Evolutionary conservation across 192 early-diverging fungal genomes (phyloP).

Genomic region (Coemansia sp.): DNA sequence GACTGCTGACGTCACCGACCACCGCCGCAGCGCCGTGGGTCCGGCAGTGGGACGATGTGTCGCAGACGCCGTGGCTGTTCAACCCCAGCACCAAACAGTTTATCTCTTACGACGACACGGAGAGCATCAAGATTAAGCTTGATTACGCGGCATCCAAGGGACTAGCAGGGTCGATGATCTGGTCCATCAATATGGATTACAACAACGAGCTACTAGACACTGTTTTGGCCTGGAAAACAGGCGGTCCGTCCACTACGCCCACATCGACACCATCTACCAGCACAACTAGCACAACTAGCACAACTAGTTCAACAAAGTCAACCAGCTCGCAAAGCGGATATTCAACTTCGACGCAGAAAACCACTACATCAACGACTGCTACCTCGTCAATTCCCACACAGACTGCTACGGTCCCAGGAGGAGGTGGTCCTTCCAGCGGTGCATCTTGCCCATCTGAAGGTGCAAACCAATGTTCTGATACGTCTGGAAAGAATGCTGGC

Average conservation of each 20-base stretch:
- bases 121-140: slow-evolving; percentile 64
- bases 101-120: slow-evolving; percentile 76
- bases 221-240: not conserved
- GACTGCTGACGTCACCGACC: slow-evolving; percentile 38
- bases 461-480: slow-evolving; percentile 22
- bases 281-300: slow-evolving; percentile 61
- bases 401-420: slow-evolving; percentile 6
- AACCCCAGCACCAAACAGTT: slow-evolving; percentile 59
- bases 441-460: slow-evolving; percentile 15
- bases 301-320: slow-evolving; percentile 19
- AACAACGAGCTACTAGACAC: slow-evolving; percentile 59
- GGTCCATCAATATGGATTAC: slow-evolving; percentile 46
- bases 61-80: slow-evolving; percentile 62
- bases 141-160: slow-evolving; percentile 55
- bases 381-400: not conserved
- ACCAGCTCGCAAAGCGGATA: slow-evolving; percentile 3
- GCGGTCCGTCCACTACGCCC: slow-evolving; percentile 25
- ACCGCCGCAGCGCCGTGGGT: slow-evolving; percentile 62
- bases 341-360: slow-evolving; percentile 1
- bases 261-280: slow-evolving; percentile 59
- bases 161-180: slow-evolving; percentile 65
- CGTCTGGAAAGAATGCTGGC: slow-evolving; percentile 14
- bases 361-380: slow-evolving; percentile 6
- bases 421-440: slow-evolving; percentile 24
- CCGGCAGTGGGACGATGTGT: slow-evolving; percentile 61